Evolutionary conservation across 2,329 filamentous ascomycete species (phyloP).

Genomic region (Exophiala sp.): DNA sequence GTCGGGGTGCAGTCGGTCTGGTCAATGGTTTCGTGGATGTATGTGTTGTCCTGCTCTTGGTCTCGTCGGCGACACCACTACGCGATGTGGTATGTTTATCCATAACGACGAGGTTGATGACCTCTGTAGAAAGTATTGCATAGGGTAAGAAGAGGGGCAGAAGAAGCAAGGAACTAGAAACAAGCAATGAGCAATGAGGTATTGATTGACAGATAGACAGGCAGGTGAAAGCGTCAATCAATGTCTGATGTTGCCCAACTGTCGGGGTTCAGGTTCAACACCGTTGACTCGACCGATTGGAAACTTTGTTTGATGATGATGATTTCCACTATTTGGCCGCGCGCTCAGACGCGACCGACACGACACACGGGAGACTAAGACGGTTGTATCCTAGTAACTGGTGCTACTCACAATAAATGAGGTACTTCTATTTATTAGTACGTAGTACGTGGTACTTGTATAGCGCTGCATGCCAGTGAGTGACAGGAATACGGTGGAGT

Average conservation of each 20-base stretch:
- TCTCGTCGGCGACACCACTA: constrained; percentile 7
- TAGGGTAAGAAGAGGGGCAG: background rate
- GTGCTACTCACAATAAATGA: too few relatives aligned
- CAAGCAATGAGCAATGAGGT: background rate
- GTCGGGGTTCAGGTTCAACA: background rate
- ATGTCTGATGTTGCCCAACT: background rate
- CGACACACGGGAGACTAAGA: background rate
- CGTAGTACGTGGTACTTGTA: too few relatives aligned
- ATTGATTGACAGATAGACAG: background rate
- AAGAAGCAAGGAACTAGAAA: background rate
- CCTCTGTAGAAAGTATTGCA: background rate
- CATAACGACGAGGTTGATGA: constrained; percentile 5
- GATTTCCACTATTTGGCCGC: background rate
- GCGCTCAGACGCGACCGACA: background rate
- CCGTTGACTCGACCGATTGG: background rate
- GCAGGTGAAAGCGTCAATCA: background rate
- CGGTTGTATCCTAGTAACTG: background rate
- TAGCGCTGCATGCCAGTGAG: too few relatives aligned
- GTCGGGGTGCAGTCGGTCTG: constrained; percentile 32
- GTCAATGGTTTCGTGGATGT: constrained; percentile 35
- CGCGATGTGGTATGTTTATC: constrained; percentile 14
- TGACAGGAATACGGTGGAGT: too few relatives aligned
- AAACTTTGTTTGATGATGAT: background rate
- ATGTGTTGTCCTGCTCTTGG: constrained; percentile 30
- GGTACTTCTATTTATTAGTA: too few relatives aligned